These are phyloP conservation scores for Pholiota molesta DNA, from an alignment of 768 basidiomycete species.

Conservation along the genomic window DNA sequence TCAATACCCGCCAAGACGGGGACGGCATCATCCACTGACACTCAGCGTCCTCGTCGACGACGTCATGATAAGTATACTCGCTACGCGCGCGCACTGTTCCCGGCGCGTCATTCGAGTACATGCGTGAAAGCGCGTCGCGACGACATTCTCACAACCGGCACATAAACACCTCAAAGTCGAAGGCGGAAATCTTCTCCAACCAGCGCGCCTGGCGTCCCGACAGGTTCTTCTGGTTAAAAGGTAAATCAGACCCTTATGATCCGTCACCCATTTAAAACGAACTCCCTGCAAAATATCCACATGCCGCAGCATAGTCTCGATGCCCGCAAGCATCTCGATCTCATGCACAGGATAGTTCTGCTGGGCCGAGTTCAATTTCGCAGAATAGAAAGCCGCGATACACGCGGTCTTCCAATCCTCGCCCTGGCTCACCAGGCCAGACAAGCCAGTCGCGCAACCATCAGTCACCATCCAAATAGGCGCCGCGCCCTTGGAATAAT, in stretches of 20 bases:
- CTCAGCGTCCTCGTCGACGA: slow-evolving; percentile 10
- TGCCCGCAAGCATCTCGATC: slow-evolving; percentile 39
- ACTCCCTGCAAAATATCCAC: slow-evolving; percentile 32
- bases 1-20: too few species aligned
- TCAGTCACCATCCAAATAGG: slow-evolving; percentile 30
- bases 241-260: slow-evolving; percentile 31
- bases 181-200: slow-evolving; percentile 31
- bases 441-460: slow-evolving; percentile 27
- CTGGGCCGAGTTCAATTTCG: slow-evolving; percentile 33
- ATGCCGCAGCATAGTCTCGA: slow-evolving; percentile 35
- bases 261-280: slow-evolving; percentile 30
- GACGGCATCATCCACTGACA: too few species aligned
- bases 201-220: slow-evolving; percentile 35
- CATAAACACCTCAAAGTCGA: slow-evolving; percentile 26
- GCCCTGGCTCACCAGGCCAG: slow-evolving; percentile 26
- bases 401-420: slow-evolving; percentile 22
- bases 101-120: slow-evolving; percentile 24
- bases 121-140: slow-evolving; percentile 34
- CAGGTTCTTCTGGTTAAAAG: slow-evolving; percentile 34
- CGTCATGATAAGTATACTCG: too few species aligned
- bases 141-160: slow-evolving; percentile 29
- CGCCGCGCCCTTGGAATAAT: slow-evolving; percentile 12
- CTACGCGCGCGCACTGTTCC: slow-evolving; percentile 18
- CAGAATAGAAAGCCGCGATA: slow-evolving; percentile 33
- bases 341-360: slow-evolving; percentile 36